phyloP scores from a whole-genome alignment of 805 yeast species.

The Pichia heedii region DNA sequence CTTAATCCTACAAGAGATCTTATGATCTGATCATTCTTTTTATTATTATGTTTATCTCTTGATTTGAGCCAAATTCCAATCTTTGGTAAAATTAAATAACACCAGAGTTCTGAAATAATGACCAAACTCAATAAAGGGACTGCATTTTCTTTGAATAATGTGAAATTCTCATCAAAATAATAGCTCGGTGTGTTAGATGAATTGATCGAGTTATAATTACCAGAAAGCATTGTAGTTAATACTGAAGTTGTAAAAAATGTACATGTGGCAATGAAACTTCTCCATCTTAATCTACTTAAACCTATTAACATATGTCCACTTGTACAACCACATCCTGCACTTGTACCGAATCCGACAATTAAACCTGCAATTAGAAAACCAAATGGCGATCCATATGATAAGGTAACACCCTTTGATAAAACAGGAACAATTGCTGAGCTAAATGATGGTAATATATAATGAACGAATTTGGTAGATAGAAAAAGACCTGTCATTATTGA shows the following conservation, averaged over 20 bases:
- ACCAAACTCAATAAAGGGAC: conserved; percentile 9
- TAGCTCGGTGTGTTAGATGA: conserved; percentile 11
- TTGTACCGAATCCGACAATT: conserved; percentile 40
- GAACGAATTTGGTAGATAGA: conserved; percentile 21
- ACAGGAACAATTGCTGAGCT: conserved; percentile 15
- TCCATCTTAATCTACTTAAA: conserved; percentile 34
- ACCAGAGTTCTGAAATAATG: conserved; percentile 6
- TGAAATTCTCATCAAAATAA: conserved; percentile 15
- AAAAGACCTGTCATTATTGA: conserved; percentile 31
- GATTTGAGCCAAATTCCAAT: conserved; percentile 6
- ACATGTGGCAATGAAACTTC: conserved; percentile 38
- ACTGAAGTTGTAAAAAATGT: conserved; percentile 31
- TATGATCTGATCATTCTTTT: neutral
- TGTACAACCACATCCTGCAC: conserved; percentile 42
- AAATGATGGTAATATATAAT: conserved; percentile 22
- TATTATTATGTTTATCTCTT: neutral
- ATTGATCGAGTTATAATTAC: neutral
- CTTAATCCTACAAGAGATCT: conserved; percentile 15
- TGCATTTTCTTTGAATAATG: conserved; percentile 12
- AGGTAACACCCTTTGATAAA: neutral
- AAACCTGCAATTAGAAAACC: conserved; percentile 27
- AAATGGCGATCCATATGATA: neutral
- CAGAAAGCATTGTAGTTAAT: conserved; percentile 8
- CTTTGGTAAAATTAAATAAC: conserved; percentile 25
- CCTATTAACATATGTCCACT: conserved; percentile 49